Evolutionary conservation across 805 yeast genomes (phyloP), one percentile per base, ranked within the genome.

Genomic region (Candida manassasensis): DNA sequence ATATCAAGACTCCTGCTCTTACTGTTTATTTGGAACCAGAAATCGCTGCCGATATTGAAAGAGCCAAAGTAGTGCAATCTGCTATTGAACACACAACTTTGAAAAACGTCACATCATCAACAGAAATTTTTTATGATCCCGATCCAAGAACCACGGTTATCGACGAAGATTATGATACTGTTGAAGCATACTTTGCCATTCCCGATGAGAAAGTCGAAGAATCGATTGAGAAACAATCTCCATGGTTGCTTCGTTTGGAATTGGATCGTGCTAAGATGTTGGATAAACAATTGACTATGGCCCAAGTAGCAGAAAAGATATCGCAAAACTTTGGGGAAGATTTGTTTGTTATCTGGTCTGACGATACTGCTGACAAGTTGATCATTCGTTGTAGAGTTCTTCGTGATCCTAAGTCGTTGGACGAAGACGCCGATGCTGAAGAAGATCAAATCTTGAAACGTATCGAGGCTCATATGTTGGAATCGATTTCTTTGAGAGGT

Each of bases 221-320:
- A 42, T 83, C 89, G 6, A 70, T 93, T 39, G 95, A 88, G 53
- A 86, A 84, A 57, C 98, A 94, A 65, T 86, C 96, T 4, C 99
- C 98, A 40, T 93, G 99, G 99, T 69, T 93, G 49, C 72, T 93
- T 52, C 89, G 99, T 73, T 72, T 93, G 41, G 98, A 93, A 63
- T 73, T 93, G 39, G 98, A 94, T 64, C 93, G 98, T 73, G 96
- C 97, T 25, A 90, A 90, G 66, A 89, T 93, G 97, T 82, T 90
- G 54, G 98, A 93, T 69, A 88, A 93, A 63, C 96, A 93, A 62
- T 75, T 93, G 57, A 86, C 96, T 4, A 93, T 94, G 97, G 85
- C 94, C 46, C 96, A 93, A 68, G 97, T 93, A 38, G 97, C 98
- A 18, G 94, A 88, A 50, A 88, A 83, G 70, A 93, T 93, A 42